Percentiles rank a stretch among this genome's conserved stretches.
Evolutionary conservation across 1,284 basidiomycete species (phyloP).

Genomic region (Peniophora sp.): DNA sequence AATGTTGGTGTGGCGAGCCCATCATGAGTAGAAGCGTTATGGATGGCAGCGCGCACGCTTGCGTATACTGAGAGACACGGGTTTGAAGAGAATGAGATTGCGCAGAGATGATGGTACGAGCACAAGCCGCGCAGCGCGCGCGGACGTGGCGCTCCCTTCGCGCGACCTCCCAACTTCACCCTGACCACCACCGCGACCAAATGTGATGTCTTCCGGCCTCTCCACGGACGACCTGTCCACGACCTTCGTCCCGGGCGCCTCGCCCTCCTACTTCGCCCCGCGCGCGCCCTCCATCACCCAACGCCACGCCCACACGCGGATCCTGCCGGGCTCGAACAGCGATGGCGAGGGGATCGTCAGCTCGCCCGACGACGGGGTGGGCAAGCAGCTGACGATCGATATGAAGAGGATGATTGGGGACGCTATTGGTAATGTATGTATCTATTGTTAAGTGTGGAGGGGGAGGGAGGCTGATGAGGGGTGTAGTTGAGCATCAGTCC

Average conservation of each 20-base stretch:
- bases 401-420: constrained; percentile 74
- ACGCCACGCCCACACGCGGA: background rate
- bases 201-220: constrained; percentile 7
- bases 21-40: no score
- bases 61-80: no score
- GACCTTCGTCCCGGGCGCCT: constrained; percentile 6
- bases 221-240: constrained; percentile 7
- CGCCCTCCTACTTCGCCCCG: constrained; percentile 2
- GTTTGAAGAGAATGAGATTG: no score
- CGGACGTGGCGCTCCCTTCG: no score
- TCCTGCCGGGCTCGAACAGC: background rate
- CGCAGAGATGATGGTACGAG: no score
- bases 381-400: constrained; percentile 60
- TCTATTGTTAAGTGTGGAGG: background rate
- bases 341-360: constrained; percentile 1
- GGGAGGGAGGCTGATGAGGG: background rate
- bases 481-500: constrained; percentile 76
- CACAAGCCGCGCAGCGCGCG: no score
- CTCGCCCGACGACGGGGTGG: constrained; percentile 34
- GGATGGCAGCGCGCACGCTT: no score
- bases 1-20: no score
- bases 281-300: background rate
- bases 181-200: no score
- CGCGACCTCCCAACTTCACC: no score
- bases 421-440: constrained; percentile 72